Evolutionary conservation across 306 rosid species (phyloP).

Genomic region (Hippophae rhamnoides): DNA sequence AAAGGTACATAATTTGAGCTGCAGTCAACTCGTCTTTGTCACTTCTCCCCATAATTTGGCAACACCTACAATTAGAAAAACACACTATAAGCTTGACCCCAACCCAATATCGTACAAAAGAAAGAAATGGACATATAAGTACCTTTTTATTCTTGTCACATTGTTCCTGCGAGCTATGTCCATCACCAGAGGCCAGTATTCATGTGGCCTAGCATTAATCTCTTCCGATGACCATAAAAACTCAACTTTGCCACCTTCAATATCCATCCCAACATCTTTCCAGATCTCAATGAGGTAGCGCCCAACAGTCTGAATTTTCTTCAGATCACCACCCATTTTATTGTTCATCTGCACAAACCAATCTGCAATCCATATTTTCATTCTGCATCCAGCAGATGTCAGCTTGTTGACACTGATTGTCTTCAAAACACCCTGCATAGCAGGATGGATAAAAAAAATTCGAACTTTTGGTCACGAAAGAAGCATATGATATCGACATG

Average conservation of each 20-base stretch:
- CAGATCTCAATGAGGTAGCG: conserved; percentile 71
- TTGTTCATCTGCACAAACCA: conserved; percentile 85
- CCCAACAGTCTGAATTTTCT: conserved; percentile 65
- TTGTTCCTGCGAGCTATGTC: conserved; percentile 78
- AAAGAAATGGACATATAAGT: too few species aligned
- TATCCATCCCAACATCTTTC: conserved; percentile 78
- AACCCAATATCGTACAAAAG: too few species aligned
- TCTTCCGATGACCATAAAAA: conserved; percentile 84
- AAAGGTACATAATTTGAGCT: conserved; percentile 87
- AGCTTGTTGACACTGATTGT: conserved; percentile 70
- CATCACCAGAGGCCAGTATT: conserved; percentile 82
- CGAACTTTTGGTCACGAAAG: neutral
- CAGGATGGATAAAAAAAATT: neutral
- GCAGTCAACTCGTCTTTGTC: conserved; percentile 69
- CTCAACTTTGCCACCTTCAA: conserved; percentile 76
- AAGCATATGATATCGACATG: neutral
- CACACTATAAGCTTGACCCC: neutral
- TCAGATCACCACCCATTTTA: conserved; percentile 79
- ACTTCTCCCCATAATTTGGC: conserved; percentile 82
- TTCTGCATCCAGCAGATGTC: conserved; percentile 60
- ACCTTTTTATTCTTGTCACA: conserved; percentile 48
- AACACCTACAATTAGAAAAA: conserved; percentile 41
- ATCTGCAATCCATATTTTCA: conserved; percentile 89
- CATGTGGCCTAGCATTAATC: conserved; percentile 51
- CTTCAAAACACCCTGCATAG: conserved; percentile 73